Conservation (phyloP, 2,329 filamentous ascomycete species). For the Fusarium ambrosium region DNA sequence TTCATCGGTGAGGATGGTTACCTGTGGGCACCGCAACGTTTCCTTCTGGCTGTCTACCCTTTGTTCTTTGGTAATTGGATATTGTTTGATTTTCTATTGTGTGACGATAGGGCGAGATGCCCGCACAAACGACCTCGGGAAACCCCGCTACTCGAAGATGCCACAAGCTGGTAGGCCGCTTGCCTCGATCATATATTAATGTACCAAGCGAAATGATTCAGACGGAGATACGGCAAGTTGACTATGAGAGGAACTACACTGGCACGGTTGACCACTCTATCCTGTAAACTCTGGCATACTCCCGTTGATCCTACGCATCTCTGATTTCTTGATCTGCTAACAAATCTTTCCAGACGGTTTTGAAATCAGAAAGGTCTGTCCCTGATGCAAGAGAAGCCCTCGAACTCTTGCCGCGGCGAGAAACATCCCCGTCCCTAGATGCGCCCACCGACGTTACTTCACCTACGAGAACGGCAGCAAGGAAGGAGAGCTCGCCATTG, state of each 20-base stretch:
- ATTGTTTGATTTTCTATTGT: background rate
- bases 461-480: background rate
- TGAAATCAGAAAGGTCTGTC: background rate
- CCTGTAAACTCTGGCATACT: background rate
- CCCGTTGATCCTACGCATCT: accelerated
- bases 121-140: background rate
- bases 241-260: background rate
- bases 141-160: background rate
- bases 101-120: background rate
- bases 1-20: background rate
- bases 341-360: background rate
- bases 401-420: background rate
- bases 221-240: background rate
- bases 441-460: background rate
- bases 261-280: background rate
- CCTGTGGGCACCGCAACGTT: background rate
- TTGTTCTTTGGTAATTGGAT: background rate
- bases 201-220: background rate
- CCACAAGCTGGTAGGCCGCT: background rate
- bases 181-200: background rate
- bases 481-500: background rate
- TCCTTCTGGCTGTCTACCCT: background rate
- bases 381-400: background rate
- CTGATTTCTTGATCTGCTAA: background rate
- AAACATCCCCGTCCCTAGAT: background rate